Evolutionary conservation across 202 grass and related monocot genomes (phyloP).

Genomic region (Setaria viridis): DNA sequence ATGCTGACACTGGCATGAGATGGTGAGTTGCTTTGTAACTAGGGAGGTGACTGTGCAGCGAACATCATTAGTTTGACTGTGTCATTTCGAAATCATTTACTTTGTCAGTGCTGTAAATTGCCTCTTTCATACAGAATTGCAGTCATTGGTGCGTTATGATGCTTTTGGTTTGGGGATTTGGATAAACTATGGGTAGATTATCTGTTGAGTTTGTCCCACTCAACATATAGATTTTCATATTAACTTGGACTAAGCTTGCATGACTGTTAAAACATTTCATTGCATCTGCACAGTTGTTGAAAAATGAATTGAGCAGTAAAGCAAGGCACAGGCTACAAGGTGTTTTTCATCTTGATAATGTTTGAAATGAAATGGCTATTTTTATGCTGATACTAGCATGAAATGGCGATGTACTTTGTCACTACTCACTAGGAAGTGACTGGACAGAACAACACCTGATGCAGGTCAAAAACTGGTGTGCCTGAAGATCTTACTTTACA

Average conservation of each 20-base stretch:
- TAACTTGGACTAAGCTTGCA: not conserved
- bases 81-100: not conserved
- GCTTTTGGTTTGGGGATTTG: constrained; percentile 12
- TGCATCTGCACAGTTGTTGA: not conserved
- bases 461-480: constrained; percentile 10
- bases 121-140: constrained; percentile 18
- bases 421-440: not conserved
- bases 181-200: not conserved
- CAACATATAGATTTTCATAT: not conserved
- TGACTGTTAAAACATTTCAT: not conserved
- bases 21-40: not conserved
- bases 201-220: not conserved
- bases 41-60: not conserved
- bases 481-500: not conserved
- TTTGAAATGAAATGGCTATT: not conserved
- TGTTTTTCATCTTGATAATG: constrained; percentile 1
- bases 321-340: not conserved
- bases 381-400: not conserved
- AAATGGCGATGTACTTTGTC: not conserved
- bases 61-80: constrained; percentile 6
- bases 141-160: not conserved
- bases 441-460: constrained; percentile 21
- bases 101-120: not conserved
- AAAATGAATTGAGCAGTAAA: not conserved
- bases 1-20: constrained; percentile 9